phyloP scores from a whole-genome alignment of 345 rosid species.

The Citrus hindsii region DNA sequence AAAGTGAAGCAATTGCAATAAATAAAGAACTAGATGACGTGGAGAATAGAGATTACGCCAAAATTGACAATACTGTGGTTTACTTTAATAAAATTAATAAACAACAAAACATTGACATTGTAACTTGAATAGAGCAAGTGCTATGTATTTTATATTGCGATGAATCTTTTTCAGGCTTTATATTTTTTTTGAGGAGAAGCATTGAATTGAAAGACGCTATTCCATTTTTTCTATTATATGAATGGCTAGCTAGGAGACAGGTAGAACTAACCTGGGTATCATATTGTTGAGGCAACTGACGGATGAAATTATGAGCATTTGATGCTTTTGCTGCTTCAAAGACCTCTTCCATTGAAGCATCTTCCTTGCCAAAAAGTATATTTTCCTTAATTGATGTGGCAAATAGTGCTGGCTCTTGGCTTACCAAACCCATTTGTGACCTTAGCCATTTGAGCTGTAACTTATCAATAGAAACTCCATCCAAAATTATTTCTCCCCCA shows the following conservation, averaged over 20 bases:
- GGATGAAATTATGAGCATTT: slow-evolving; percentile 67
- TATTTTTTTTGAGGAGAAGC: neutral
- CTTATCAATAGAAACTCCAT: slow-evolving; percentile 52
- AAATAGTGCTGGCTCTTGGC: slow-evolving; percentile 74
- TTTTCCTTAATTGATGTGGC: slow-evolving; percentile 78
- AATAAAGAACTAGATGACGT: neutral
- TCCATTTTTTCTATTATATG: neutral
- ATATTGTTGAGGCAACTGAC: slow-evolving; percentile 57
- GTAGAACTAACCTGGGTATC: slow-evolving; percentile 59
- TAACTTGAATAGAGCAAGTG: neutral
- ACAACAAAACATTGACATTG: neutral
- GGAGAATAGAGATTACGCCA: neutral
- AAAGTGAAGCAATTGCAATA: neutral
- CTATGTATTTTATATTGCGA: neutral
- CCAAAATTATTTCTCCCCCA: slow-evolving; percentile 62
- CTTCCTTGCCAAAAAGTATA: slow-evolving; percentile 71
- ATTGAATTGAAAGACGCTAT: neutral
- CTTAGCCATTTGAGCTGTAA: slow-evolving; percentile 83
- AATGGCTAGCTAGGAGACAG: neutral
- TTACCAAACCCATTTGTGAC: slow-evolving; percentile 73
- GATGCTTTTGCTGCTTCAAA: slow-evolving; percentile 64
- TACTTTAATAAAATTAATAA: neutral
- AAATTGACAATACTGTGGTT: neutral
- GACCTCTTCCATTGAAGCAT: slow-evolving; percentile 51
- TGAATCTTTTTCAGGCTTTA: neutral